Evolutionary conservation across 805 yeast species (phyloP).

Genomic region (Kodamaea lidongshanica): DNA sequence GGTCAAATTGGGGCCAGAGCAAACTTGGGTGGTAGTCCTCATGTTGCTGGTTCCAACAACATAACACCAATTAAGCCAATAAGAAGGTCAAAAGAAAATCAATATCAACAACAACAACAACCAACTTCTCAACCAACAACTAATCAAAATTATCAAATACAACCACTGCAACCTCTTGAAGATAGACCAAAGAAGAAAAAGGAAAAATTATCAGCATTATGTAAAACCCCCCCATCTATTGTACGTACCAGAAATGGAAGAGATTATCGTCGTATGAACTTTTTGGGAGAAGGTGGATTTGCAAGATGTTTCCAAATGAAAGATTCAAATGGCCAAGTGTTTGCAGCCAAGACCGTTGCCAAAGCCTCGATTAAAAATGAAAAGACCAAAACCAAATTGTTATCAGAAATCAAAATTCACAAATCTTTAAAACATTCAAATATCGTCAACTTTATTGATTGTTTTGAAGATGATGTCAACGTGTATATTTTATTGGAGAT

Average conservation of each 20-base stretch:
- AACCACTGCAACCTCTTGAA: conserved; percentile 8
- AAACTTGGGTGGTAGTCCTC: conserved; percentile 5
- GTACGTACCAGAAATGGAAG: conserved; percentile 82
- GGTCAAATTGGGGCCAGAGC: conserved; percentile 46
- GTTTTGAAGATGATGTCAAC: conserved; percentile 93
- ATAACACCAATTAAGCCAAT: conserved; percentile 36
- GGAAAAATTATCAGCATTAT: conserved; percentile 82
- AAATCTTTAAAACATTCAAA: conserved; percentile 83
- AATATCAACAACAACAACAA: conserved; percentile 5
- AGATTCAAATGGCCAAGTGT: conserved; percentile 78
- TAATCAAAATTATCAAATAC: conserved; percentile 16
- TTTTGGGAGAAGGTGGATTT: conserved; percentile 97
- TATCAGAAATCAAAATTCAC: conserved; percentile 94
- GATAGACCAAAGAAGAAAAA: conserved; percentile 57
- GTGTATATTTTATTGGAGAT: conserved; percentile 91
- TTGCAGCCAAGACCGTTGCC: conserved; percentile 97
- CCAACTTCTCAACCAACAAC: conserved; percentile 1
- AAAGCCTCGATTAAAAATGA: conserved; percentile 88
- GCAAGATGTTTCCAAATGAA: conserved; percentile 97
- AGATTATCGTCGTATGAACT: conserved; percentile 84
- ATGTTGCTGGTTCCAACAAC: no score
- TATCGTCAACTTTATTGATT: conserved; percentile 87
- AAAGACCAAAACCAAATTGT: conserved; percentile 77
- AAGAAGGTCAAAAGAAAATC: conserved; percentile 22
- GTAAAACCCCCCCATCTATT: conserved; percentile 94